Evolutionary conservation across 257 asterid genomes (phyloP).

Genomic region (Knoxia roxburghii): DNA sequence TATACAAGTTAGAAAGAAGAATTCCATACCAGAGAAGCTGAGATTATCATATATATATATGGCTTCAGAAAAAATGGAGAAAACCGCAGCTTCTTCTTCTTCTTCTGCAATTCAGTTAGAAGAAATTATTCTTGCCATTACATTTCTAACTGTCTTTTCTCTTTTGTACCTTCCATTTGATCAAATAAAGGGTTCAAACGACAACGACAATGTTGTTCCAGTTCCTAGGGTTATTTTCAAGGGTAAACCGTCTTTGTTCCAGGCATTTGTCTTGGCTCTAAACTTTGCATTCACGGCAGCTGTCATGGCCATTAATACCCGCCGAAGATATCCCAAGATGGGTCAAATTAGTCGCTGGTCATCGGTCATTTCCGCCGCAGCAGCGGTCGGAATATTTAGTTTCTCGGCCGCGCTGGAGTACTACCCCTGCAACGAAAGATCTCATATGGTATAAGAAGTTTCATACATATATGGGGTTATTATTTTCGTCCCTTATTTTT

Average conservation of each 20-base stretch:
- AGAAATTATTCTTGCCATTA: background rate
- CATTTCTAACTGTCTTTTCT: conserved; percentile 1
- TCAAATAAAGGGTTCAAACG: background rate
- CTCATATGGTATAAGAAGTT: too few relatives aligned
- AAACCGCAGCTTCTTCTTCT: too few relatives aligned
- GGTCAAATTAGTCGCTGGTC: background rate
- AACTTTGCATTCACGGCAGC: conserved; percentile 1
- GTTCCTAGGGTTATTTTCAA: conserved; percentile 1
- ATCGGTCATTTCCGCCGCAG: background rate
- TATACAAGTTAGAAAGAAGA: too few relatives aligned
- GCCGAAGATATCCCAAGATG: background rate
- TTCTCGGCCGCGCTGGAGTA: background rate
- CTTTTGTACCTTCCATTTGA: background rate
- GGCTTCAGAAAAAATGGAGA: too few relatives aligned
- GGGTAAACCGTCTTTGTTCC: background rate
- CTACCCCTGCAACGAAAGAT: too few relatives aligned
- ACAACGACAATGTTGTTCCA: background rate
- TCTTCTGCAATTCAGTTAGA: background rate
- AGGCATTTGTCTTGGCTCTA: background rate
- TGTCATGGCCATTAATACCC: background rate
- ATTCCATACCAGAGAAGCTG: too few relatives aligned
- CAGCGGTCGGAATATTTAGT: background rate
- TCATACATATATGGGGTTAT: too few relatives aligned
- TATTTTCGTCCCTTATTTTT: too few relatives aligned
- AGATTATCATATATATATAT: too few relatives aligned